phyloP scores from a whole-genome alignment of 768 basidiomycete genomes.

The Boletus vinaceobasis region DNA sequence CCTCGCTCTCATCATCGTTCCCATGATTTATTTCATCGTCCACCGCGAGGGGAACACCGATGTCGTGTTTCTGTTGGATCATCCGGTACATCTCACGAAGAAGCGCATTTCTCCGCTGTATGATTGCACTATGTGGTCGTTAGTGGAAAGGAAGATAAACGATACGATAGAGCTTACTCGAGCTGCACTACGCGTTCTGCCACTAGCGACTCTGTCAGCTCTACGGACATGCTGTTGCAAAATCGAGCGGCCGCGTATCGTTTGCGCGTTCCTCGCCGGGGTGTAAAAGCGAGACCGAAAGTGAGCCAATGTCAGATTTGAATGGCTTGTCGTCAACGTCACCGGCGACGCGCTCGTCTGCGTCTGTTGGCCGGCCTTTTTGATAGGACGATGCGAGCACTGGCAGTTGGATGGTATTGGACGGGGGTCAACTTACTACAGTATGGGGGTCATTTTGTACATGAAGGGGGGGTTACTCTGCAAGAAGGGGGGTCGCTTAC shows the following conservation, averaged over 20 bases:
- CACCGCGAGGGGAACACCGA: constrained; percentile 38
- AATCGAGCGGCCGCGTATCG: constrained; percentile 1
- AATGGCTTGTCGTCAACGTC: background rate
- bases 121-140: constrained; percentile 47
- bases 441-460: background rate
- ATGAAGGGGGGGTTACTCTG: constrained; percentile 9
- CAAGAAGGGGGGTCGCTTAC: constrained; percentile 5
- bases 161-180: constrained; percentile 21
- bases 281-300: background rate
- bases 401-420: background rate
- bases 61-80: constrained; percentile 50
- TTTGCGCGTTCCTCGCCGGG: background rate
- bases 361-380: background rate
- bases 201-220: constrained; percentile 34
- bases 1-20: constrained; percentile 35
- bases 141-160: background rate
- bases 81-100: constrained; percentile 70
- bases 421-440: constrained; percentile 2
- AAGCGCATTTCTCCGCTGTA: constrained; percentile 64
- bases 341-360: constrained; percentile 8
- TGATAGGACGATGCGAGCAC: background rate
- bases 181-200: constrained; percentile 35
- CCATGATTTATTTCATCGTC: constrained; percentile 37
- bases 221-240: constrained; percentile 21
- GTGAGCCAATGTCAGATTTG: background rate